Base-by-base conservation (phyloP, 2,329 filamentous ascomycete species). In the Ceratocystis ficicola region DNA sequence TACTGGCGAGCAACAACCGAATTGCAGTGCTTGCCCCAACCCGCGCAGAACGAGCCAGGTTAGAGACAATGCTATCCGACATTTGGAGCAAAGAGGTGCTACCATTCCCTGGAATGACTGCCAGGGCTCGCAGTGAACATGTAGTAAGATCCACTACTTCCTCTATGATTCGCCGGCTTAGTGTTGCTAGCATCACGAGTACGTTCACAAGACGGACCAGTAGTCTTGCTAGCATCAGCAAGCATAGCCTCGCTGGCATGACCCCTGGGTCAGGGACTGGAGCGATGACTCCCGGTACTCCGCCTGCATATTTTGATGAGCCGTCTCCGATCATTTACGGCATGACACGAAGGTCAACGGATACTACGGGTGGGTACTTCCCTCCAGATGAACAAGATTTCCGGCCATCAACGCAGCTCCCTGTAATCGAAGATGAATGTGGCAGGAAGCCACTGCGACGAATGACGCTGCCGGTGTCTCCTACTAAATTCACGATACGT, bases 131-230 rank as follows among this genome's bases (percentile, higher is more conserved):
- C 77, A 76, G 88, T 70, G 84, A 95, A 70, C 84, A 88, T 71
- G 78, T 90, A 2, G 86, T 94, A 60, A 82, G 88, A 63, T 84
- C 83, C 50, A 90, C 88, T n/a, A 89, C 91, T 12, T 90, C 89
- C 44, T 89, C 89, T 0, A 84, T 96, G 72, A 95, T 96, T 77
- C 83, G 91, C 64, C 95, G 92, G 73, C 81, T 96, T 69, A 95
- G 89, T 74, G 86, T 90, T 71, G 86, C 87, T 62, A 91, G 86
- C 73, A 87, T 94, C 69, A 82, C 88, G 15, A 87, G 83, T 70
- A 87, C 87, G 61, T 92, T 95, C 72, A 83, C 84, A 46, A 88
- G 86, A 70, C 84, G 87, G 66, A 88, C 88, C 0, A 80, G 79
- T 48, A 89, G 86, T 69, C 70, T 80, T 59, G 75, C 76, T 17